phyloP scores from a whole-genome alignment of 2,329 filamentous ascomycete genomes.

The Botrytis deweyae region DNA sequence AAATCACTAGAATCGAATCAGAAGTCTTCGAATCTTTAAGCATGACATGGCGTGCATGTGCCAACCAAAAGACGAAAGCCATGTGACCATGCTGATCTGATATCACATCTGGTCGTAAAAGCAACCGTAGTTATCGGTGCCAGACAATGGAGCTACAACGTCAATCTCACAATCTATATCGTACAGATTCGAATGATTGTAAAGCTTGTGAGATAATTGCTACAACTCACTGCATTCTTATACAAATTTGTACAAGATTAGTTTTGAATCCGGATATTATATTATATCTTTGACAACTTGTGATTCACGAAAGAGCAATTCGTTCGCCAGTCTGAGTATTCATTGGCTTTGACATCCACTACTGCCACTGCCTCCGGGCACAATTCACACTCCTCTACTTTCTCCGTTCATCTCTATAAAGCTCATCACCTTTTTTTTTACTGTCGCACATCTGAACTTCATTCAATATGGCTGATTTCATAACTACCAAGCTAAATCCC shows the following conservation, averaged over 20 bases:
- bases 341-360: background rate
- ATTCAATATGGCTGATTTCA: slow-evolving; percentile 55
- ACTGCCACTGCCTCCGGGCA: background rate
- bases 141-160: background rate
- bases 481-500: slow-evolving; percentile 68
- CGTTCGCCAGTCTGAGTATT: background rate
- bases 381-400: background rate
- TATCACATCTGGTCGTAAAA: background rate
- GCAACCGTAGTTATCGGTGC: background rate
- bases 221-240: background rate
- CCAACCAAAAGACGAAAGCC: background rate
- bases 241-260: background rate
- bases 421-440: background rate
- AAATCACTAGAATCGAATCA: background rate
- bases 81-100: background rate
- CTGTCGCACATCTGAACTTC: background rate
- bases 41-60: background rate
- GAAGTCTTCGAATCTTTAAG: background rate
- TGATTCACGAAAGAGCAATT: background rate
- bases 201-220: background rate
- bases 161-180: background rate
- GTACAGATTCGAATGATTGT: background rate
- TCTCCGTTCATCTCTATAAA: background rate
- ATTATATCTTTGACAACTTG: background rate
- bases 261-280: background rate